Evolutionary conservation across 169 alveolate species (phyloP), one percentile per base, ranked within the genome.

Genomic region (Eimeria necatrix): DNA sequence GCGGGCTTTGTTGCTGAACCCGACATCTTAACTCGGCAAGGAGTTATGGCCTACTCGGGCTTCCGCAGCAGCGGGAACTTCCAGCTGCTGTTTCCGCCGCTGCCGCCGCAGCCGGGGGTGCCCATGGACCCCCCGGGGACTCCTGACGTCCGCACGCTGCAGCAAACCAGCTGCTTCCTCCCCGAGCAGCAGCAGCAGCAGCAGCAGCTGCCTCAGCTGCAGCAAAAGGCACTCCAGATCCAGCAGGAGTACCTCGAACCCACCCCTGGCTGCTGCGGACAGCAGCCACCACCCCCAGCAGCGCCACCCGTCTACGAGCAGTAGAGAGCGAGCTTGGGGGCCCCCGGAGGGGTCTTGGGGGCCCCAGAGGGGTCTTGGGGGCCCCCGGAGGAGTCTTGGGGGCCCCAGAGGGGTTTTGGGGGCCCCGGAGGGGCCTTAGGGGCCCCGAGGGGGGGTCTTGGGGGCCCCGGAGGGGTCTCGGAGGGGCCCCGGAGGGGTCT

Each of bases 81-180:
- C 80, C 97, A 96, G 60, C 89, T 96, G 94, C 95, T 96, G 41
- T 96, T 96, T 70, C 97, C 97, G n/a, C 97, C 97, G 8, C 93
- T 96, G 56, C 94, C 97, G 18, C 97, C 96, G 20, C 97, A 96
- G 81, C 94, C 94, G 16, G 94, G 96, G 81, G 96, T 96, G 24
- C 97, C 97, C 32, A 88, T 96, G 70, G 71, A 90, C 46, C 97
- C 96, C 26, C 93, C 96, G 5, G 97, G 97, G 18, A 87, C 97
- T 0, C 97, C 97, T 3, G 97, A 96, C 78, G 95, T 96, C 7
- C 78, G 84, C 61, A 95, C 93, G 8, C 61, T 96, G 49, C 94
- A 16, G 22, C 56, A 81, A 22, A 81, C 73, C 10, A 49, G 53
- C 5, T n/a, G 0, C 64, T 81, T 52, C 64, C 24, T 5, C 6